Conservation (phyloP, 768 basidiomycete species). For the Pisolithus tinctorius region DNA sequence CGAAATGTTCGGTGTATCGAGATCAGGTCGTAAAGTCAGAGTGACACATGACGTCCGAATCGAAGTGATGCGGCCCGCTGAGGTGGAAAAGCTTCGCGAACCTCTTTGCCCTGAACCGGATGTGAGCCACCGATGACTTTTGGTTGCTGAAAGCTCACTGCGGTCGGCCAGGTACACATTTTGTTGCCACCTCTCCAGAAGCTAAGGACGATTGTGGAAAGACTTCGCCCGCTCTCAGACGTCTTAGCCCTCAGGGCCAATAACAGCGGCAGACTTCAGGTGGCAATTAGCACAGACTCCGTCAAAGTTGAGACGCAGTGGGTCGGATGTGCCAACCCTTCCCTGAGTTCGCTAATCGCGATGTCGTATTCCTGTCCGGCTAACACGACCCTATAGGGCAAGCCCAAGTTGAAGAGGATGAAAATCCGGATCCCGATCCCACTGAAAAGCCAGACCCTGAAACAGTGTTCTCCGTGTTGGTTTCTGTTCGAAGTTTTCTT, state of each 20-base stretch:
- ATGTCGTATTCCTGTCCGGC: neutral
- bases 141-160: neutral
- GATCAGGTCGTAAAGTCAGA: constrained; percentile 55
- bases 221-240: constrained; percentile 64
- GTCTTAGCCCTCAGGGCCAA: constrained; percentile 65
- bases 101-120: constrained; percentile 85
- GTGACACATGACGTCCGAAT: constrained; percentile 79
- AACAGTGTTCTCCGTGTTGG: constrained; percentile 54
- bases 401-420: constrained; percentile 25
- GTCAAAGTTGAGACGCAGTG: constrained; percentile 79
- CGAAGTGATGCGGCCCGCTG: constrained; percentile 69
- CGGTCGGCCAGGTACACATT: constrained; percentile 55
- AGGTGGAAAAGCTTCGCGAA: constrained; percentile 66
- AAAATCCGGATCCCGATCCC: constrained; percentile 27
- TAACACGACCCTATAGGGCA: constrained; percentile 14
- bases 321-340: constrained; percentile 64
- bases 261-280: constrained; percentile 46
- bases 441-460: constrained; percentile 45
- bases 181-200: constrained; percentile 68
- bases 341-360: constrained; percentile 32
- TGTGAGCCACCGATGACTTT: constrained; percentile 35
- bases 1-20: constrained; percentile 60
- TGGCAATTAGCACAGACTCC: constrained; percentile 57
- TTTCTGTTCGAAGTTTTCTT: constrained; percentile 69
- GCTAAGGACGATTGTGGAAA: constrained; percentile 73